These are phyloP conservation scores for Podospora didyma DNA, from an alignment of 495 filamentous ascomycete species.

Conservation along the genomic window DNA sequence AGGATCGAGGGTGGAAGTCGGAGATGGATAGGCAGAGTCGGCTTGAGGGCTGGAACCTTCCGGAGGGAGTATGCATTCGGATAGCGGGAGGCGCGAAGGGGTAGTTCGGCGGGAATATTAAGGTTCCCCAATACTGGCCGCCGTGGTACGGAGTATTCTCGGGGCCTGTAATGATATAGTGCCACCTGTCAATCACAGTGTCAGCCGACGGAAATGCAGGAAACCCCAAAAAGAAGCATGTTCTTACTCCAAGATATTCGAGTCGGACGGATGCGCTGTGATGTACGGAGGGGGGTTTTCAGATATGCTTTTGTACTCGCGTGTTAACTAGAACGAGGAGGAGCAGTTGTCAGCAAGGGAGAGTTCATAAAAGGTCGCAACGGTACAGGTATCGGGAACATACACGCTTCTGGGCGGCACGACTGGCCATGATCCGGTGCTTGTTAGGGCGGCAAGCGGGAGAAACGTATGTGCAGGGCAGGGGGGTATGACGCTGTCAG, in stretches of 20 bases:
- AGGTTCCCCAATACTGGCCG: constrained; percentile 97
- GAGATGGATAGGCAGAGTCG: constrained; percentile 91
- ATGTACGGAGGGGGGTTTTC: constrained; percentile 94
- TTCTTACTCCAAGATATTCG: constrained; percentile 84
- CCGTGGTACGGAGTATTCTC: constrained; percentile 88
- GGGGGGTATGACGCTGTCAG: background rate
- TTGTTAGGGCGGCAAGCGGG: constrained; percentile 26
- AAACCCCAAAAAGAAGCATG: background rate
- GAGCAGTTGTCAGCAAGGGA: background rate
- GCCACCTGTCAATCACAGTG: constrained; percentile 63
- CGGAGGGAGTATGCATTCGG: constrained; percentile 96
- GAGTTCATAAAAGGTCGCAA: background rate
- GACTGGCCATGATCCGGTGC: constrained; percentile 68
- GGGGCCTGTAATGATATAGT: constrained; percentile 97
- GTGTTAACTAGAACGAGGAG: constrained; percentile 61
- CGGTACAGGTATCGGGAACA: constrained; percentile 23
- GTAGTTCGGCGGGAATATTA: constrained; percentile 93
- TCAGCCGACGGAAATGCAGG: constrained; percentile 6
- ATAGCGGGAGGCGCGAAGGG: constrained; percentile 96
- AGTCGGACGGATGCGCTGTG: constrained; percentile 86
- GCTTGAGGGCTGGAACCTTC: constrained; percentile 88
- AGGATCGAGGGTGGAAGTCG: constrained; percentile 95
- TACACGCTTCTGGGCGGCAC: constrained; percentile 80
- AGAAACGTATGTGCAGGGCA: background rate
- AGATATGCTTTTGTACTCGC: constrained; percentile 89